A percentile compares a stretch with the other conserved stretches of the same genome.
phyloP scores from a whole-genome alignment of 2,329 filamentous ascomycete genomes.

The Macrophomina phaseolina region DNA sequence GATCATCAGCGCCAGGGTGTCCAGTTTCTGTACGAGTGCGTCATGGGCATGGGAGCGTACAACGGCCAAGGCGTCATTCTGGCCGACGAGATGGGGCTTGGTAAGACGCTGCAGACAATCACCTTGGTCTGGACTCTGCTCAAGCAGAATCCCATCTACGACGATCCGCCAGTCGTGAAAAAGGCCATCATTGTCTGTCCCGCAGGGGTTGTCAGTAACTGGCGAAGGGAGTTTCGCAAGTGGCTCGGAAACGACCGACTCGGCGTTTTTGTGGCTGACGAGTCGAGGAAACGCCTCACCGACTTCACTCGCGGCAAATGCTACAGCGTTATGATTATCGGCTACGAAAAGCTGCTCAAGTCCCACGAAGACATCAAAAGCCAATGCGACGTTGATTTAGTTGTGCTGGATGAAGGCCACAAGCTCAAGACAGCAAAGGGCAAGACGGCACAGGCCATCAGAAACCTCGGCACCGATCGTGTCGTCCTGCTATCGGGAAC shows the following conservation, averaged over 20 bases:
- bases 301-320: constrained; percentile 72
- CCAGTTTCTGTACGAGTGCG: constrained; percentile 74
- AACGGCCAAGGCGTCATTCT: constrained; percentile 73
- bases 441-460: constrained; percentile 70
- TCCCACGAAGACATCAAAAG: constrained; percentile 70
- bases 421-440: constrained; percentile 72
- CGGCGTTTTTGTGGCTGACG: constrained; percentile 69
- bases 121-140: constrained; percentile 73
- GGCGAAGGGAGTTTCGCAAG: constrained; percentile 74
- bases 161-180: constrained; percentile 65
- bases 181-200: constrained; percentile 77
- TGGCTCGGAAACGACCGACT: constrained; percentile 75
- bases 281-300: constrained; percentile 64
- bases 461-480: constrained; percentile 65
- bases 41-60: constrained; percentile 72
- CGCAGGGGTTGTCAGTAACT: constrained; percentile 74
- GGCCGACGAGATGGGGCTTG: constrained; percentile 77
- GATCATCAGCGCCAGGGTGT: constrained; percentile 74
- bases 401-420: constrained; percentile 74
- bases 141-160: constrained; percentile 72
- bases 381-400: constrained; percentile 68
- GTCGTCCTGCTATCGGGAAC: constrained; percentile 70
- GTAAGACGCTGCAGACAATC: constrained; percentile 77
- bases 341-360: constrained; percentile 71
- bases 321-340: constrained; percentile 75